phyloP scores from a whole-genome alignment of 2,329 filamentous ascomycete species.

The Fusarium brachygibbosum region DNA sequence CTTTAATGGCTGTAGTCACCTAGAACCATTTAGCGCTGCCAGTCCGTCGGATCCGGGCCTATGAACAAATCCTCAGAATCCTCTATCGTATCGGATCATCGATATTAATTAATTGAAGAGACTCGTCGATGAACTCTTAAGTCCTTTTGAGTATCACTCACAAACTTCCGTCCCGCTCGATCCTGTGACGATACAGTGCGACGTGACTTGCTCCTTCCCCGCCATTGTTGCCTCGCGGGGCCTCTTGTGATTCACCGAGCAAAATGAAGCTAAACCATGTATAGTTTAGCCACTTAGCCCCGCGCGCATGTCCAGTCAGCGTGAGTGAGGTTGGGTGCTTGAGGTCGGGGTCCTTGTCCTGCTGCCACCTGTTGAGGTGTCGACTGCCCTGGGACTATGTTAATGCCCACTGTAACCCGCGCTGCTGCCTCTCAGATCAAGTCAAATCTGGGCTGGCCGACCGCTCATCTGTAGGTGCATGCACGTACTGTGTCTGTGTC shows the following conservation, averaged over 20 bases:
- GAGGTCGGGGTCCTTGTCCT: conserved; percentile 15
- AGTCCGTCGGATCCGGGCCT: neutral
- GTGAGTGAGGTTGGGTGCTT: conserved; percentile 30
- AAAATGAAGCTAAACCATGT: conserved; percentile 21
- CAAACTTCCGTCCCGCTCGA: conserved; percentile 17
- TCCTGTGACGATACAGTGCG: conserved; percentile 45
- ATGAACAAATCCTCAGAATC: neutral
- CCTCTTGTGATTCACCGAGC: conserved; percentile 49
- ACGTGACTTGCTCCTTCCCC: conserved; percentile 47
- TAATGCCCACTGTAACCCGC: conserved; percentile 8
- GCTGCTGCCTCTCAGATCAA: conserved; percentile 29
- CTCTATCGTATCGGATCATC: neutral
- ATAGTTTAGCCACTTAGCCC: conserved; percentile 43
- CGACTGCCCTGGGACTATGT: conserved; percentile 24
- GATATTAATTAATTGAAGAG: neutral
- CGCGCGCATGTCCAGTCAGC: conserved; percentile 46
- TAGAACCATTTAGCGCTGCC: conserved; percentile 11
- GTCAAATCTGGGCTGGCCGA: conserved; percentile 36
- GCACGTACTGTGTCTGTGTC: conserved; percentile 40
- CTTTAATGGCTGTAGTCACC: conserved; percentile 5
- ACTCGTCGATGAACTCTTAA: conserved; percentile 1
- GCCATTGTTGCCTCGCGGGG: conserved; percentile 47
- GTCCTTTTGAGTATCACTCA: conserved; percentile 15
- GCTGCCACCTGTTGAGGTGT: conserved; percentile 39
- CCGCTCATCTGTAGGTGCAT: conserved; percentile 46